Evolutionary conservation across 805 yeast genomes (phyloP).

Genomic region (Metschnikowia dekortorum): DNA sequence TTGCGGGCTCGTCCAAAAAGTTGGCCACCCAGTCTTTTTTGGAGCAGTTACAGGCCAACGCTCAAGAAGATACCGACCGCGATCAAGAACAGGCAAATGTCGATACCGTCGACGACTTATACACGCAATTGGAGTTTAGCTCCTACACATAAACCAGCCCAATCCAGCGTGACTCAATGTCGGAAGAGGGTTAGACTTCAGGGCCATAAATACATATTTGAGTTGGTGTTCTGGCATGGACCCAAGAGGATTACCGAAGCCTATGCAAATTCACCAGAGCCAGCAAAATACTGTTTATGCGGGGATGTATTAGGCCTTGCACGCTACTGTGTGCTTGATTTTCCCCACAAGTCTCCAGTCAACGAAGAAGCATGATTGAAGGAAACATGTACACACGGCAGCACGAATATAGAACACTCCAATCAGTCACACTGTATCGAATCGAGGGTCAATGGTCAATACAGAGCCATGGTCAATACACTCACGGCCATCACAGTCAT

Average conservation of each 20-base stretch:
- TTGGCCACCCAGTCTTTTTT: conserved; percentile 30
- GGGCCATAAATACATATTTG: not conserved
- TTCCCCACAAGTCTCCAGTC: too few relatives aligned
- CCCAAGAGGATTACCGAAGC: too few relatives aligned
- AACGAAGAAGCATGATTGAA: too few relatives aligned
- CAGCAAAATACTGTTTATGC: not conserved
- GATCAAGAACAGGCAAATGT: not conserved
- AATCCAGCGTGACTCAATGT: not conserved
- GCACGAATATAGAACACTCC: too few relatives aligned
- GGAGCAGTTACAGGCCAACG: conserved; percentile 21
- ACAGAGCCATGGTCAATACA: too few relatives aligned
- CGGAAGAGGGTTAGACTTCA: not conserved
- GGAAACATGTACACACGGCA: too few relatives aligned
- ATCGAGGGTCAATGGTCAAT: too few relatives aligned
- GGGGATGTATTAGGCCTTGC: too few relatives aligned
- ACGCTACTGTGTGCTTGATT: too few relatives aligned
- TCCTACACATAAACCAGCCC: conserved; percentile 20
- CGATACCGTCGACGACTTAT: conserved; percentile 15
- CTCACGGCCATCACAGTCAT: too few relatives aligned
- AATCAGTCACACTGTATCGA: too few relatives aligned
- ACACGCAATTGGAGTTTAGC: conserved; percentile 28
- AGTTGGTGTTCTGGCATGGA: too few relatives aligned
- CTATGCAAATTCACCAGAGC: not conserved
- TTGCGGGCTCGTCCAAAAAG: conserved; percentile 5
- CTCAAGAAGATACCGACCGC: not conserved